A percentile compares a stretch with the other conserved stretches of the same genome.
phyloP scores from a whole-genome alignment of 768 basidiomycete genomes.

The Serendipita sp. region DNA sequence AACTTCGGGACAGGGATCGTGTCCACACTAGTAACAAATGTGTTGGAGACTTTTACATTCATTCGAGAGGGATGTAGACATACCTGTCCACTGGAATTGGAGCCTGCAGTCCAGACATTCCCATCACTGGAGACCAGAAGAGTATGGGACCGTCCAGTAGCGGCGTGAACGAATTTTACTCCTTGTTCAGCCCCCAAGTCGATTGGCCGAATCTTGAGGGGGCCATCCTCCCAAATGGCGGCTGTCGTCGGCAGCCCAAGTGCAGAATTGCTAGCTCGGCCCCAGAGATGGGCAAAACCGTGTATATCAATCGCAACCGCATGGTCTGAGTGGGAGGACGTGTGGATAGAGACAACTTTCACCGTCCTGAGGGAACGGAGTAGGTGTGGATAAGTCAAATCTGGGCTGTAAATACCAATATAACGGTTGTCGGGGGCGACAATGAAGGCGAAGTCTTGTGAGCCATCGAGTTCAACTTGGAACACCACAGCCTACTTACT shows the following conservation, averaged over 20 bases:
- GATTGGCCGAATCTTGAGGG: constrained; percentile 39
- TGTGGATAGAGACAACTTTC: constrained; percentile 52
- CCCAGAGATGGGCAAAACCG: constrained; percentile 81
- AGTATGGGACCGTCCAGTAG: constrained; percentile 69
- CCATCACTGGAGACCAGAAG: constrained; percentile 72
- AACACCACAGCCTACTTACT: not conserved
- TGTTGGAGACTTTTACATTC: too few relatives aligned
- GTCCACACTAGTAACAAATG: constrained; percentile 43
- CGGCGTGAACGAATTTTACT: constrained; percentile 61
- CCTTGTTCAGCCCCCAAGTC: constrained; percentile 45
- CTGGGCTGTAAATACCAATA: constrained; percentile 31
- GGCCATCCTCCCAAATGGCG: constrained; percentile 58
- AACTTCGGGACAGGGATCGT: constrained; percentile 45
- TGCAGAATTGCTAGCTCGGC: constrained; percentile 56
- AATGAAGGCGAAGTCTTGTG: not conserved
- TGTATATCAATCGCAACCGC: constrained; percentile 55
- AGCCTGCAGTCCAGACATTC: constrained; percentile 68
- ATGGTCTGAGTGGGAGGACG: constrained; percentile 63
- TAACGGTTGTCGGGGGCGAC: not conserved
- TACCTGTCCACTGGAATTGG: constrained; percentile 71
- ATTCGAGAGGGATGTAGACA: constrained; percentile 13
- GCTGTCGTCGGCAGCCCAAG: constrained; percentile 46
- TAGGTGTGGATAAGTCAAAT: constrained; percentile 78
- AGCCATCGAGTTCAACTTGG: not conserved
- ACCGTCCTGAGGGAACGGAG: constrained; percentile 77